Evolutionary conservation across 345 rosid species (phyloP), one percentile per base, ranked within the genome.

Genomic region (Ricinus communis): DNA sequence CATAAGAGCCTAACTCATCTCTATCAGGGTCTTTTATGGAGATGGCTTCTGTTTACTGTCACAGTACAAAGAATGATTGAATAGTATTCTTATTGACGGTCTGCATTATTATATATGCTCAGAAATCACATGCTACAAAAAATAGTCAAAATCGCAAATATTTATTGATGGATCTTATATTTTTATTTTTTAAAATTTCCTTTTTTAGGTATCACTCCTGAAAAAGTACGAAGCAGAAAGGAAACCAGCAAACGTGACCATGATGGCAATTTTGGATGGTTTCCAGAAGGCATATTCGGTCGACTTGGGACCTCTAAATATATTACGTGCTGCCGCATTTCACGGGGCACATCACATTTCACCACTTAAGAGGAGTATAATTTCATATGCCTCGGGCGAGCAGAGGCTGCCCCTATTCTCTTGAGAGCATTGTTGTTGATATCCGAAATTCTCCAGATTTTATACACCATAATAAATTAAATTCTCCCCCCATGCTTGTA

Each of bases 261-360:
- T 94, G 99, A 90, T 94, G 93, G 96, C 92, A 4, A 79, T 90
- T 24, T 83, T 94, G 58, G 99, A 94, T 55, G 96, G 96, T 21
- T 82, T 90, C 74, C 99, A 95, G 83, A 95, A 89, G 85, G 87
- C 87, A 45, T 92, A 91, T 73, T 76, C 96, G 0, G 84, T 91
- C 25, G 90, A 95, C 68, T 87, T 92, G 4, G 97, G 96, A 50
- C 99, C 97, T 24, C 71, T 94, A 43, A 94, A 94, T 73, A 67
- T 87, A 22, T 30, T 92, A 54, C 82, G 98, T 71, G 97, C 97
- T 11, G 90, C 96, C 50, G 97, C 92, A 0, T 87, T 94, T 66
- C 85, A 88, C 22, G 96, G 90, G 5, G 99, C 93, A 70, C 83
- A 90, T 59, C 77, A 86, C 65, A 83, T 92, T 74, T 85, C 96